Base-by-base conservation (phyloP, 345 rosid genomes). In the Rhodamnia argentea region DNA sequence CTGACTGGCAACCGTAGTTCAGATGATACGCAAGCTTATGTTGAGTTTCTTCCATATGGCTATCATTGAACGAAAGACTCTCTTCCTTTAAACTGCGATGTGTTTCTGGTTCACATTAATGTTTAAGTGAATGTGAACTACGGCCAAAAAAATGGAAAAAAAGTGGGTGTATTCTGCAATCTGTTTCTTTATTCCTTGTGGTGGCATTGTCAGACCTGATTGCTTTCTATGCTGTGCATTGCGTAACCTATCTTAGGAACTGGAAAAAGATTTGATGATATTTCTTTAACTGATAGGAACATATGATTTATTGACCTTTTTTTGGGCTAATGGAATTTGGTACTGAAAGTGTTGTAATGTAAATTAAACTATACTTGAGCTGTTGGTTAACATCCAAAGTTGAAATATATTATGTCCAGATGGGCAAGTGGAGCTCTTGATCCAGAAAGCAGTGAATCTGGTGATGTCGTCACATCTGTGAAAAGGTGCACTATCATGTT, bases 341-440 rank as follows among this genome's bases (percentile, higher is more conserved):
- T 37, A 70, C 14, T 22, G 42, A 9, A 70, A 70, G 13, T 70
- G 47, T 37, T 32, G 78, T 70, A 10, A 37, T 1, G 7, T 70
- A 62, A 62, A 62, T 62, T 62, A 62, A 62, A 15, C 75, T 62
- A 50, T 51, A 62, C 26, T 62, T 47, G 37, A 7, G 47, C 26
- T 70, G 47, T 70, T 70, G 4, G 7, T 70, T 70, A 70, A 70
- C 37, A 32, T 37, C 26, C 26, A 26, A 59, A 60, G 50, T 50
- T 59, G 20, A 54, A 76, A 42, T 84, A 5, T 59, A 83, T 64
- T 82, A 62, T 87, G 83, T 32, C 56, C 88, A 97, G 99, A 86
- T 97, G 99, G 99, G 98, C 94, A 27, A 97, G 99, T 88, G 99
- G 99, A 87, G 98, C 95, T 85, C 98, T 97, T 86, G 95, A 94